These are phyloP conservation scores for Panaeolus papilionaceus DNA, from an alignment of 768 basidiomycete genomes.

Conservation along the genomic window DNA sequence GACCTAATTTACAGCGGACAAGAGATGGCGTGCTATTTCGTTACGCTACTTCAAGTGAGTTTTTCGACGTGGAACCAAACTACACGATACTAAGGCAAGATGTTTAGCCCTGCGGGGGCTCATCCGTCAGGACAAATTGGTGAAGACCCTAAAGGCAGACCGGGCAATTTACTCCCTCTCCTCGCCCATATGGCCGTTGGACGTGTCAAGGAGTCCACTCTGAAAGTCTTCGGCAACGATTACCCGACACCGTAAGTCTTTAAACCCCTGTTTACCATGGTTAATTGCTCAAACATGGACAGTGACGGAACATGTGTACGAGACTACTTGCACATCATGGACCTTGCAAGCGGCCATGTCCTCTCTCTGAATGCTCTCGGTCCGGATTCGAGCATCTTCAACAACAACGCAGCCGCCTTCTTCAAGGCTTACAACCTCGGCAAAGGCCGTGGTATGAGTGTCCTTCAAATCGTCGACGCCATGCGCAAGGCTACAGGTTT, in stretches of 20 bases:
- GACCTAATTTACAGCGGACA: slow-evolving; percentile 58
- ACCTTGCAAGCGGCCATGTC: slow-evolving; percentile 93
- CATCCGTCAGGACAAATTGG: slow-evolving; percentile 96
- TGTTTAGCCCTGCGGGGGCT: slow-evolving; percentile 89
- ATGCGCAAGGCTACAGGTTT: slow-evolving; percentile 93
- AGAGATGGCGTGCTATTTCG: slow-evolving; percentile 81
- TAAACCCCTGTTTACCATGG: not conserved
- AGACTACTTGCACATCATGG: slow-evolving; percentile 93
- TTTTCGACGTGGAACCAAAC: not conserved
- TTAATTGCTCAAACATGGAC: slow-evolving; percentile 18
- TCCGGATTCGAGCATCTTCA: slow-evolving; percentile 65
- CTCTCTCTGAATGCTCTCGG: slow-evolving; percentile 87
- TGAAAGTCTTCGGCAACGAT: slow-evolving; percentile 95
- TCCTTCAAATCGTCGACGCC: slow-evolving; percentile 92
- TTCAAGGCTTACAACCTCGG: slow-evolving; percentile 98
- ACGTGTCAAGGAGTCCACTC: slow-evolving; percentile 69
- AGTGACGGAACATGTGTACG: slow-evolving; percentile 98
- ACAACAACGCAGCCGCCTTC: slow-evolving; percentile 56
- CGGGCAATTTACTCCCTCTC: slow-evolving; percentile 92
- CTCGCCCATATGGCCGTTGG: slow-evolving; percentile 96
- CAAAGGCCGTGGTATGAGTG: slow-evolving; percentile 90
- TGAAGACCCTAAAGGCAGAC: slow-evolving; percentile 95
- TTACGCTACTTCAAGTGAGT: slow-evolving; percentile 96
- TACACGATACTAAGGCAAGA: slow-evolving; percentile 6
- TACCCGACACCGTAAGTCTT: slow-evolving; percentile 86